Conservation (phyloP, 495 filamentous ascomycete species). For the Chlorociboria aeruginascens region DNA sequence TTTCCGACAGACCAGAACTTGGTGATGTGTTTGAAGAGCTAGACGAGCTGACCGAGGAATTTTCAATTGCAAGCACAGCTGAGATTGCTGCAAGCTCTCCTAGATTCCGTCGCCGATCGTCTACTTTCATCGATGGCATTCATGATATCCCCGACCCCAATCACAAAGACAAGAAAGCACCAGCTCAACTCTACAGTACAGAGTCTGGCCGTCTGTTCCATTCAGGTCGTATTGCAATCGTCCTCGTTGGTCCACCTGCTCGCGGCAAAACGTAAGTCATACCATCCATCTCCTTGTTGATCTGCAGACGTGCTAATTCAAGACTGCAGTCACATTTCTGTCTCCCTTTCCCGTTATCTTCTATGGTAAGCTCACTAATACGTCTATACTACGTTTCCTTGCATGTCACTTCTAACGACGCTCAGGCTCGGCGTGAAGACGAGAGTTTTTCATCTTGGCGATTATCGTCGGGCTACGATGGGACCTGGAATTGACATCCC, state of each 20-base stretch:
- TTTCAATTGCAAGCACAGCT: conserved; percentile 46
- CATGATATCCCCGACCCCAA: conserved; percentile 81
- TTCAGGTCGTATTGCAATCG: conserved; percentile 91
- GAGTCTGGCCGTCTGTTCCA: conserved; percentile 96
- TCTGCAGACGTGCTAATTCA: conserved; percentile 15
- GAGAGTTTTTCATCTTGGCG: conserved; percentile 90
- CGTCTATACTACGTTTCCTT: background rate
- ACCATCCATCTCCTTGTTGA: background rate
- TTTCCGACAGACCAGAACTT: conserved; percentile 6
- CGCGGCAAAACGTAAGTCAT: conserved; percentile 82
- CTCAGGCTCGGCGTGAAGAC: conserved; percentile 93
- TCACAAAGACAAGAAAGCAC: conserved; percentile 53
- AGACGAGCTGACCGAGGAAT: background rate
- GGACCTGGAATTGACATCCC: conserved; percentile 79
- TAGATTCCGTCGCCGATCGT: conserved; percentile 72
- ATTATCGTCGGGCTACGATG: conserved; percentile 87
- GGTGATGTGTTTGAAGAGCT: background rate
- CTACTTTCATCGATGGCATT: conserved; percentile 93
- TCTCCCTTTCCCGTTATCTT: conserved; percentile 88
- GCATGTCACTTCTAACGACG: conserved; percentile 9
- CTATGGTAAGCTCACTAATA: conserved; percentile 53
- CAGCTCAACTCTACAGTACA: conserved; percentile 95
- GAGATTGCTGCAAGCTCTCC: conserved; percentile 81
- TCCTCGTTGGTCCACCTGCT: conserved; percentile 90
- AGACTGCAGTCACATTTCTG: conserved; percentile 68